phyloP scores from a whole-genome alignment of 129 eudicot species.

The Oenanthe sinensis region DNA sequence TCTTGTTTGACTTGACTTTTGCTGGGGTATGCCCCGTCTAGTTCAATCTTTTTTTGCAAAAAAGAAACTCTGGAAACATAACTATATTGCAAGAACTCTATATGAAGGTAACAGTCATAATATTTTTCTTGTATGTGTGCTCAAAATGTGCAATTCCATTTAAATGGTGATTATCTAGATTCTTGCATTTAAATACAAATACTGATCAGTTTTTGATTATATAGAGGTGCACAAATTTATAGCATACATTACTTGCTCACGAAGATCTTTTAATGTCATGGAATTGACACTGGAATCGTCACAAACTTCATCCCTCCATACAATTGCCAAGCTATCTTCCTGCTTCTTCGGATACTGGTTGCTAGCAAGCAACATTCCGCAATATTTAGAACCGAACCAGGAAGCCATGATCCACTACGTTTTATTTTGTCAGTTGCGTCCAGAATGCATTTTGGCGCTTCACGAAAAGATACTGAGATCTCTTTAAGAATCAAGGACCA shows the following conservation, averaged over 20 bases:
- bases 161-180: neutral
- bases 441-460: conserved; percentile 60
- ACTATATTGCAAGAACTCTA: neutral
- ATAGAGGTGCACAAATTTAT: neutral
- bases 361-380: conserved; percentile 77
- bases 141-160: neutral
- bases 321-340: conserved; percentile 56
- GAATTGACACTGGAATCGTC: conserved; percentile 46
- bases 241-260: conserved; percentile 83
- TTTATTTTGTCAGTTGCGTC: conserved; percentile 59
- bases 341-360: conserved; percentile 33
- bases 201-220: neutral
- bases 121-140: neutral
- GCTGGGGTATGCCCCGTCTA: no score
- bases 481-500: conserved; percentile 62
- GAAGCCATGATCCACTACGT: conserved; percentile 77
- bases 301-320: conserved; percentile 76
- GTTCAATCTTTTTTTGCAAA: no score
- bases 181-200: conserved; percentile 3
- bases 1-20: no score
- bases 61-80: neutral
- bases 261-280: conserved; percentile 65
- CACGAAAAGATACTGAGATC: conserved; percentile 46
- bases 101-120: neutral
- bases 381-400: conserved; percentile 70